A percentile compares a stretch with the other conserved stretches of the same genome.
Evolutionary conservation across 768 basidiomycete species (phyloP).

Genomic region (Hemileccinum rubropunctum): DNA sequence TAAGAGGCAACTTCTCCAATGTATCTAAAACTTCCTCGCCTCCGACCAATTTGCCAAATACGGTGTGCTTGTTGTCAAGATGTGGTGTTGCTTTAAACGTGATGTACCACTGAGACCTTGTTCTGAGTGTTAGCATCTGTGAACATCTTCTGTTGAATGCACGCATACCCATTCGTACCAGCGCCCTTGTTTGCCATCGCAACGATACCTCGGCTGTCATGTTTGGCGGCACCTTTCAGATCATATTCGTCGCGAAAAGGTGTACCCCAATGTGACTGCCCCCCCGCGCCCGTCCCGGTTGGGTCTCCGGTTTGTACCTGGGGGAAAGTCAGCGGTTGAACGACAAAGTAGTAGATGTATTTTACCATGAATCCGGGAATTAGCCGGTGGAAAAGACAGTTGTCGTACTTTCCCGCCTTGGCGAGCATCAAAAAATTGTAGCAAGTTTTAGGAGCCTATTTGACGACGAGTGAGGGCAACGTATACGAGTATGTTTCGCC

Average conservation of each 20-base stretch:
- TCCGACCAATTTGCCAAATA: conserved; percentile 96
- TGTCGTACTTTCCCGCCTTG: conserved; percentile 83
- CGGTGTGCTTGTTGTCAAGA: conserved; percentile 91
- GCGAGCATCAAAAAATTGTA: conserved; percentile 98
- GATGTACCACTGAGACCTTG: conserved; percentile 89
- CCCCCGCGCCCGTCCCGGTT: conserved; percentile 92
- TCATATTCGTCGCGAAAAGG: conserved; percentile 95
- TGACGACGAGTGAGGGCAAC: background rate
- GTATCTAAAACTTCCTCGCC: conserved; percentile 88
- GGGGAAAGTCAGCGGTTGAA: background rate
- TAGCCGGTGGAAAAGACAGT: conserved; percentile 86
- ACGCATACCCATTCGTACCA: conserved; percentile 74
- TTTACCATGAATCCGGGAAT: conserved; percentile 94
- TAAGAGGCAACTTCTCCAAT: conserved; percentile 76
- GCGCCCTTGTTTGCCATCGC: conserved; percentile 97
- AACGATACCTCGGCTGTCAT: conserved; percentile 79
- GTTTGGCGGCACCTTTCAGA: conserved; percentile 82
- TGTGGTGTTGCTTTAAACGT: conserved; percentile 83
- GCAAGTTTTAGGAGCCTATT: conserved; percentile 95
- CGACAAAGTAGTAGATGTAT: background rate
- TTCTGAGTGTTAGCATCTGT: background rate
- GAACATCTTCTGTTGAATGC: background rate
- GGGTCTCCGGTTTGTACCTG: conserved; percentile 99
- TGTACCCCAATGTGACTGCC: conserved; percentile 91
- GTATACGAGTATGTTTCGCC: background rate